These are phyloP conservation scores for Suillus subalutaceus DNA, from an alignment of 768 basidiomycete species.

Conservation along the genomic window DNA sequence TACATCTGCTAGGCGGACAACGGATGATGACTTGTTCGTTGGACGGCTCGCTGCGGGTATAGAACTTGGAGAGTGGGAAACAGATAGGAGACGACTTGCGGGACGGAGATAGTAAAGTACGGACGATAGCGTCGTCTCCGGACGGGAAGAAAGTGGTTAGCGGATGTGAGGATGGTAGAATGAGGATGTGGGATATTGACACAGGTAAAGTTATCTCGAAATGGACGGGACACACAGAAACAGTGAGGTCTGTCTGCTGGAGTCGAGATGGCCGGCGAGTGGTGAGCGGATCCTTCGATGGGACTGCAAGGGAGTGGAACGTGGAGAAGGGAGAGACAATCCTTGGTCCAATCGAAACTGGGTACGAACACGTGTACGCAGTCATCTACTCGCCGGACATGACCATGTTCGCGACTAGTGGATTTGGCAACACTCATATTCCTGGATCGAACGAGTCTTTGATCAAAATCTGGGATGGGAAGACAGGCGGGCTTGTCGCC, in stretches of 20 bases:
- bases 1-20: not conserved
- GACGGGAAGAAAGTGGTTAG: not conserved
- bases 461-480: not conserved
- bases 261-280: not conserved
- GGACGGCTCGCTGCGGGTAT: not conserved
- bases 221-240: not conserved
- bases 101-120: not conserved
- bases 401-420: not conserved
- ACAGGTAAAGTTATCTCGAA: not conserved
- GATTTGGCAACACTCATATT: too few relatives aligned
- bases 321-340: not conserved
- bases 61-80: too few relatives aligned
- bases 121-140: not conserved
- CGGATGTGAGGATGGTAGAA: not conserved
- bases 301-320: not conserved
- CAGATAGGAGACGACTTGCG: too few relatives aligned
- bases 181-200: not conserved
- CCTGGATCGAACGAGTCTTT: too few relatives aligned
- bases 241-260: not conserved
- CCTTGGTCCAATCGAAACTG: not conserved
- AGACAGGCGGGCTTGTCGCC: not conserved
- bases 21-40: not conserved
- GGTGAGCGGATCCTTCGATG: not conserved
- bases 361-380: accelerated
- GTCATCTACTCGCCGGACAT: not conserved